Base-by-base conservation (phyloP, 2,329 filamentous ascomycete species). In the Orbilia oligospora region DNA sequence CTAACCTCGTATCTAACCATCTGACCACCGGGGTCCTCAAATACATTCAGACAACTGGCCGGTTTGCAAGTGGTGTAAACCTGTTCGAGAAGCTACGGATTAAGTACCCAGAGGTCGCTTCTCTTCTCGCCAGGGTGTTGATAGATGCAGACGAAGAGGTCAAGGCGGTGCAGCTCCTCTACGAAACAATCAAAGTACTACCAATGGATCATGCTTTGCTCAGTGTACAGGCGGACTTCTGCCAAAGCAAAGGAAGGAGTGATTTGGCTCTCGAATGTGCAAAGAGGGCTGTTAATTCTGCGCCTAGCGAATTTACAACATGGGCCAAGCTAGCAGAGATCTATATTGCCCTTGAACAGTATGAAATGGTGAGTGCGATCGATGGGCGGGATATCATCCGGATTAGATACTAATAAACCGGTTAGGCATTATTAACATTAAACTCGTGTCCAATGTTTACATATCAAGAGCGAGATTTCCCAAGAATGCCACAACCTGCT, bases 391-490 rank as follows among this genome's bases (percentile, higher is more conserved):
- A 24, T 61, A 4, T 20, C 12, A 10, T 61, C 9, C 10, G 27
- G 24, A 73, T 27, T 46, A 10, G 14, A 38, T 6, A 22, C 64
- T 70, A 56, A 70, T 22, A 20, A 18, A 22, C 4, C 16, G 24
- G 12, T 18, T 58, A 98, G 81, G 96, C 96, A 0, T 88, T 99
- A 24, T 91, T 97, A 4, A 98, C 96, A 3, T 88, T 99, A 66
- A 99, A 99, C 86, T 99, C 96, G 18, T 99, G 96, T 84, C 96
- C 96, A 8, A 99, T 99, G 96, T 99, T 99, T 85, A 99, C 96
- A 5, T 98, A 99, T 84, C 96, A 98, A 85, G 96, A 99, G 85
- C 98, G 97, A 85, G 96, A 99, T 84, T 92, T 94, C 5, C 96
- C 96, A 2, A 86, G 96, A 76, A 95, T 98, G 92, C 96, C 96